A percentile compares a stretch with the other conserved stretches of the same genome.
phyloP scores from a whole-genome alignment of 805 yeast species.

The Komagataella phaffii region DNA sequence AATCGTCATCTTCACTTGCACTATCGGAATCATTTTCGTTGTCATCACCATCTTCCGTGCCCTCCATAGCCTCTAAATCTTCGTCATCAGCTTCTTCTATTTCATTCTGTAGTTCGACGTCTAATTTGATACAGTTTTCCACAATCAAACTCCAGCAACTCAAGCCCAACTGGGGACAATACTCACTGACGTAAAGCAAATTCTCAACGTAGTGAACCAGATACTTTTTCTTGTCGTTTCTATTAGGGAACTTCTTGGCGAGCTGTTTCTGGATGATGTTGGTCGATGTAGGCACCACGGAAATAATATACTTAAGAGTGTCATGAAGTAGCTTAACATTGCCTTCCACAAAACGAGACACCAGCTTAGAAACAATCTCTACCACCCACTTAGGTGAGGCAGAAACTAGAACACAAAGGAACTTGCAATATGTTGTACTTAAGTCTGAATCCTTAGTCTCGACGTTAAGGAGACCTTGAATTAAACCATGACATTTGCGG shows the following conservation, averaged over 20 bases:
- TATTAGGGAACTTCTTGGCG: conserved; percentile 64
- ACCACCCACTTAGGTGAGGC: conserved; percentile 85
- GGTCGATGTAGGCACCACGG: conserved; percentile 72
- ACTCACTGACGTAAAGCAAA: conserved; percentile 41
- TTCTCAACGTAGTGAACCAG: conserved; percentile 56
- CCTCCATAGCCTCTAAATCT: conserved; percentile 21
- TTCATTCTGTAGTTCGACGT: conserved; percentile 84
- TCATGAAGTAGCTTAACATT: conserved; percentile 39
- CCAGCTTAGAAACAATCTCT: conserved; percentile 62
- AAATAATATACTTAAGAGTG: conserved; percentile 48
- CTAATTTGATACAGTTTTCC: conserved; percentile 73
- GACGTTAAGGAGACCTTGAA: conserved; percentile 48
- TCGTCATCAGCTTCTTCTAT: conserved; percentile 76
- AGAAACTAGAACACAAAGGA: conserved; percentile 66
- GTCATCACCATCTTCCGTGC: conserved; percentile 25
- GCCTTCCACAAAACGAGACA: conserved; percentile 37
- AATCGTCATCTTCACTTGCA: conserved; percentile 12
- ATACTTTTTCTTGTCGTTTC: conserved; percentile 40
- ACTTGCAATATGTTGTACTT: conserved; percentile 47
- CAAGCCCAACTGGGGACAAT: conserved; percentile 65
- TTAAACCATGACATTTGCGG: conserved; percentile 33
- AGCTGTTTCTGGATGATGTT: conserved; percentile 47
- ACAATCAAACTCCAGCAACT: conserved; percentile 70
- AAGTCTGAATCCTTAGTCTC: conserved; percentile 19
- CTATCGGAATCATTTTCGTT: conserved; percentile 17